Conservation (phyloP, 208 protist species). For the Leishmania gerbilli region DNA sequence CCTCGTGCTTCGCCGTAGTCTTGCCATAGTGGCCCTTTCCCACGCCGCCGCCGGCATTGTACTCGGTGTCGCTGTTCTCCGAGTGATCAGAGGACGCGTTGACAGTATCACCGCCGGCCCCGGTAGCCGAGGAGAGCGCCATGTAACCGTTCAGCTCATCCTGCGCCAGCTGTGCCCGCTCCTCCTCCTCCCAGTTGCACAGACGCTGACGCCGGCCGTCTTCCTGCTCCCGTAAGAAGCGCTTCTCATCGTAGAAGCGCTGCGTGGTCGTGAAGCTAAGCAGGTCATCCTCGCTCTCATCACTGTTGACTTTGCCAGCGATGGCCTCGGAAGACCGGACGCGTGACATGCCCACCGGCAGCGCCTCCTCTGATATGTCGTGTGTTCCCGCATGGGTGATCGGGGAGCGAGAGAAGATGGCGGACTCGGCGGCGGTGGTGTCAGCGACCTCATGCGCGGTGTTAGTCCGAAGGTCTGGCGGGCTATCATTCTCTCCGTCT, state of each 20-base stretch:
- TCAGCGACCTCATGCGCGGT: background rate
- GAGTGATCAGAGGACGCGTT: background rate
- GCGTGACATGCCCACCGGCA: background rate
- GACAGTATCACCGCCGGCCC: background rate
- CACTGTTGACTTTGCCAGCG: slow-evolving; percentile 7
- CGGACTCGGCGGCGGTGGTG: slow-evolving; percentile 3
- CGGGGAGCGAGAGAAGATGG: slow-evolving; percentile 13
- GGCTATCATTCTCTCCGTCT: background rate
- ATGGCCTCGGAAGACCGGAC: slow-evolving; percentile 1
- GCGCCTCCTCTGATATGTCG: slow-evolving; percentile 12
- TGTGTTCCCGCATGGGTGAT: slow-evolving; percentile 10
- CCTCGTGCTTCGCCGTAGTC: background rate
- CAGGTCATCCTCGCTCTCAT: slow-evolving; percentile 38
- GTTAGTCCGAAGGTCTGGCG: background rate
- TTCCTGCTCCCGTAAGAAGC: slow-evolving; percentile 60
- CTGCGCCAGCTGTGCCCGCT: slow-evolving; percentile 43
- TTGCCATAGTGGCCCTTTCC: background rate
- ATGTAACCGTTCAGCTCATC: slow-evolving; percentile 38
- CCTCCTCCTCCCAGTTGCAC: slow-evolving; percentile 79
- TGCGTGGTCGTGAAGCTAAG: slow-evolving; percentile 78
- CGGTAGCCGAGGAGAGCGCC: background rate
- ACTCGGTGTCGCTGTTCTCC: slow-evolving; percentile 4
- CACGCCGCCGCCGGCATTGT: background rate
- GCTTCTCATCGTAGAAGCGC: slow-evolving; percentile 71
- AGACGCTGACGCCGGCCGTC: slow-evolving; percentile 57